Conservation (phyloP, 2,329 filamentous ascomycete genomes). For the Rugonectria rugulosa region DNA sequence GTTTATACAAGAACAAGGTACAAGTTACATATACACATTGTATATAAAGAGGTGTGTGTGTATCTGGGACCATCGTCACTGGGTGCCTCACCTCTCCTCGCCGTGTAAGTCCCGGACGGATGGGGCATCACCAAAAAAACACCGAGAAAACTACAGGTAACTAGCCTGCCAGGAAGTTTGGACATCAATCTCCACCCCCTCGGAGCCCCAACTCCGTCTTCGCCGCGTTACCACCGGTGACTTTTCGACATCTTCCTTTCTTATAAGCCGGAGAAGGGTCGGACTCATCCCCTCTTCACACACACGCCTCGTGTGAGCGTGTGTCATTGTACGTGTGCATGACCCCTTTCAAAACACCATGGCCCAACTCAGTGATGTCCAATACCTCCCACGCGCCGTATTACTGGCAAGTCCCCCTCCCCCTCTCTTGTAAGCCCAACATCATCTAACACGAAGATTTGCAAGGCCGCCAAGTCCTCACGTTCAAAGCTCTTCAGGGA, state of each 20-base stretch:
- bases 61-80: no score
- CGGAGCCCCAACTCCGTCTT: slow-evolving; percentile 24
- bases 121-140: background rate
- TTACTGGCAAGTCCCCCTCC: slow-evolving; percentile 26
- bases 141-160: background rate
- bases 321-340: background rate
- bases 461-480: slow-evolving; percentile 31
- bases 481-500: slow-evolving; percentile 30
- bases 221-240: background rate
- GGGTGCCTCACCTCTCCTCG: background rate
- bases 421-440: slow-evolving; percentile 13
- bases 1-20: no score
- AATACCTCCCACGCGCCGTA: slow-evolving; percentile 30
- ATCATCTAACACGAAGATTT: no score
- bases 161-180: background rate
- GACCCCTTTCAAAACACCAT: slow-evolving; percentile 21
- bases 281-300: slow-evolving; percentile 11
- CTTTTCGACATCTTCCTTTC: background rate
- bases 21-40: no score
- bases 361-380: slow-evolving; percentile 25
- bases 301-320: background rate
- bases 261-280: background rate
- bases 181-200: background rate
- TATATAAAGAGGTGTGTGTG: no score
- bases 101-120: no score